Conservation (phyloP, 768 basidiomycete genomes). For the Postia placenta region DNA sequence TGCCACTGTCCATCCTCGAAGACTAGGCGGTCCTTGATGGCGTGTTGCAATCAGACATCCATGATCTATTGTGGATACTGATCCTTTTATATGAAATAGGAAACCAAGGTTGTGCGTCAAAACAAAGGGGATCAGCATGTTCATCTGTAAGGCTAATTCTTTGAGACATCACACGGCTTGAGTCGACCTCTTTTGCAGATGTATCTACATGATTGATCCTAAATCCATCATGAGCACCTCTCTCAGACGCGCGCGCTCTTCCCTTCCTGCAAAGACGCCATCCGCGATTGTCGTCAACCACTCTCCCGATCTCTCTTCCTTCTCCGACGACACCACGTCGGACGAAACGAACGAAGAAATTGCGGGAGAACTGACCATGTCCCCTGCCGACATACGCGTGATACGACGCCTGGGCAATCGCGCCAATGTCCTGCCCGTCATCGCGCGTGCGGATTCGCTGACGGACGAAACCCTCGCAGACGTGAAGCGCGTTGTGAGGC, state of each 20-base stretch:
- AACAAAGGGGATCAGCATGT: slow-evolving; percentile 88
- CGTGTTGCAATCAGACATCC: too few relatives aligned
- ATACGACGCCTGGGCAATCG: slow-evolving; percentile 70
- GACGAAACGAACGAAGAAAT: slow-evolving; percentile 47
- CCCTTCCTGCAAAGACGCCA: slow-evolving; percentile 46
- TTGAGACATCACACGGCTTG: not conserved
- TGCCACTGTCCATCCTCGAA: too few relatives aligned
- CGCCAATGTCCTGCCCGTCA: slow-evolving; percentile 75
- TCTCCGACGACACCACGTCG: slow-evolving; percentile 42
- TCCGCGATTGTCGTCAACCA: slow-evolving; percentile 59
- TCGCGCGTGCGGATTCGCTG: slow-evolving; percentile 76
- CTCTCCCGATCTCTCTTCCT: slow-evolving; percentile 46
- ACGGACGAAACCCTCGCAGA: slow-evolving; percentile 70
- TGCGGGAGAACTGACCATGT: slow-evolving; percentile 54
- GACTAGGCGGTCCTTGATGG: too few relatives aligned
- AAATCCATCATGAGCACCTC: slow-evolving; percentile 54
- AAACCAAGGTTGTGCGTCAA: slow-evolving; percentile 83
- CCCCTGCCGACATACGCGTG: slow-evolving; percentile 72
- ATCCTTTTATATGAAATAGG: slow-evolving; percentile 40
- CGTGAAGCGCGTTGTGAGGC: slow-evolving; percentile 69
- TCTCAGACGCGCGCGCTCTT: slow-evolving; percentile 43
- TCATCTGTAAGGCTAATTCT: slow-evolving; percentile 56
- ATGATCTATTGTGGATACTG: too few relatives aligned
- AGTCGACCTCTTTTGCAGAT: slow-evolving; percentile 35
- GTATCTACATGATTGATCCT: slow-evolving; percentile 84